Evolutionary conservation across 2,329 filamentous ascomycete species (phyloP), one percentile per base, ranked within the genome.

Genomic region (Huntiella bhutanensis): DNA sequence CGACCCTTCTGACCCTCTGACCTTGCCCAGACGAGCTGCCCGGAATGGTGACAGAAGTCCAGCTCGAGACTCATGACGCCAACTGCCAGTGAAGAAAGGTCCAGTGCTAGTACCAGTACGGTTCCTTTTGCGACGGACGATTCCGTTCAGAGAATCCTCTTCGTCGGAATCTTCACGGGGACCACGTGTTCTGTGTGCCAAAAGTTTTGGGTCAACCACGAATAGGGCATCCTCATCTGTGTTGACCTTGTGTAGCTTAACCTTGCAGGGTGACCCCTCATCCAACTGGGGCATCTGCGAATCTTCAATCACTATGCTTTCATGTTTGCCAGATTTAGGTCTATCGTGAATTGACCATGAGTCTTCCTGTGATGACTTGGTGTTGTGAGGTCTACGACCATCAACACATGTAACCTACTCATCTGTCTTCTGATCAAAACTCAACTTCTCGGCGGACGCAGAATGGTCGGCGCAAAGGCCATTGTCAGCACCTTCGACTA

Each of bases 41-140:
- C 48, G 44, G 41, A 49, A 49, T 4, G 48, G 48, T 8, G 48
- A 49, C 16, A 49, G 38, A 17, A 40, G 43, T 11, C 37, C 48
- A 15, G 41, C 36, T 4, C 44, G 36, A n/a, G 48, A 15, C 28
- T 49, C 44, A 16, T 49, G 43, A 41, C 48, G 42, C 48, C 48
- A 49, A 43, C 48, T 49, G 5, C 48, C 44, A 5, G 43, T 49
- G 28, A 49, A 49, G 33, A 49, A 47, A 8, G 44, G 44, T 7
- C 44, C 48, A 13, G 48, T 49, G 10, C 40, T 43, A 12, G 48
- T 46, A n/a, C 40, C 32, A 32, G 48, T 39, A 17, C 48, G 44
- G 22, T 41, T 37, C 11, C 44, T 37, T 16, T 41, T 49, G 28
- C 42, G 41, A 10, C 16, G 39, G 22, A 37, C 32, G 6, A 16